Conservation (phyloP, 768 basidiomycete genomes). For the Hydnum rufescens region DNA sequence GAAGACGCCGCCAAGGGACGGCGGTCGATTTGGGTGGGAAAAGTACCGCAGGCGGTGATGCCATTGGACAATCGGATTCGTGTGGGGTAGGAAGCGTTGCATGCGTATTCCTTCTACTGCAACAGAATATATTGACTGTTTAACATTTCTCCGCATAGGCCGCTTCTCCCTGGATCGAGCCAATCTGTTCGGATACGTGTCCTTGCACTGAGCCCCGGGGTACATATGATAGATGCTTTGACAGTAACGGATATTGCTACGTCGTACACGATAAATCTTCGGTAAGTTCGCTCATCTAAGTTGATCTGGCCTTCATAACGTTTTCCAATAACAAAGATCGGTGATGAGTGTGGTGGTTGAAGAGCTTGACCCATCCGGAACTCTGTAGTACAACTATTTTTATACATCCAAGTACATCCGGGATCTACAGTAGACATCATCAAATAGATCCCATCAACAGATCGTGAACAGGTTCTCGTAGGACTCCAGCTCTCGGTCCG, state of each 20-base stretch:
- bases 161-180: slow-evolving; percentile 59
- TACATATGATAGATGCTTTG: slow-evolving; percentile 54
- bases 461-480: slow-evolving; percentile 51
- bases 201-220: slow-evolving; percentile 57
- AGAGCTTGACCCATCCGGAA: not conserved
- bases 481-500: slow-evolving; percentile 35
- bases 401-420: not conserved
- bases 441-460: slow-evolving; percentile 27
- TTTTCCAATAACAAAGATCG: not conserved
- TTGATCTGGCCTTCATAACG: not conserved
- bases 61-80: slow-evolving; percentile 61
- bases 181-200: slow-evolving; percentile 79
- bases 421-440: not conserved
- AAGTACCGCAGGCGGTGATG: slow-evolving; percentile 35
- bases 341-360: not conserved
- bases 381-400: not conserved
- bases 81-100: slow-evolving; percentile 37
- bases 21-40: not conserved
- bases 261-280: slow-evolving; percentile 48
- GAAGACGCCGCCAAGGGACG: slow-evolving; percentile 2
- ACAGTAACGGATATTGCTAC: slow-evolving; percentile 59
- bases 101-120: not conserved
- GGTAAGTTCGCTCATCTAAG: slow-evolving; percentile 25
- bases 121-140: slow-evolving; percentile 5
- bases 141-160: slow-evolving; percentile 23